phyloP scores from a whole-genome alignment of 2,329 filamentous ascomycete species.

The Cercospora sp. region DNA sequence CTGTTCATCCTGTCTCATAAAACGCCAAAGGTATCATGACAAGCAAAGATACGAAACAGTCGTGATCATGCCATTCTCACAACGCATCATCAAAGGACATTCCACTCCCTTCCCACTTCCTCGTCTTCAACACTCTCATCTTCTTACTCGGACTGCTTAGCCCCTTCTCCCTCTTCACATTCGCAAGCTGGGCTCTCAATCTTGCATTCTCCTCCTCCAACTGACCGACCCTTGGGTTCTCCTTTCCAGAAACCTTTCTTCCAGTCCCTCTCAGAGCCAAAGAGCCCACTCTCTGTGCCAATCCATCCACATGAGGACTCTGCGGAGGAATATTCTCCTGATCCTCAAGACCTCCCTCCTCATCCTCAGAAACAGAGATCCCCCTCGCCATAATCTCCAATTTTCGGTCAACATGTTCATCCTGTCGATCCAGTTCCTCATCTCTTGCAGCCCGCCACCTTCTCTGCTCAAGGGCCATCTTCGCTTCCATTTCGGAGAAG shows the following conservation, averaged over 20 bases:
- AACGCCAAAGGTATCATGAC: background rate
- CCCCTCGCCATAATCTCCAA: constrained; percentile 68
- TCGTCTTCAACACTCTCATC: constrained; percentile 52
- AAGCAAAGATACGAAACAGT: background rate
- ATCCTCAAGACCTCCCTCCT: constrained; percentile 19
- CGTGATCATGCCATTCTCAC: background rate
- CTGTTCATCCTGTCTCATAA: background rate
- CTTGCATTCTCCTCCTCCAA: constrained; percentile 50
- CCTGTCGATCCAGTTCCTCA: constrained; percentile 72
- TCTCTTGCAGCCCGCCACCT: constrained; percentile 80
- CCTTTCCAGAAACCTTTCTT: constrained; percentile 23
- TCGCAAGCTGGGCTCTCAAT: constrained; percentile 42
- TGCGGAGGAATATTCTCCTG: constrained; percentile 11
- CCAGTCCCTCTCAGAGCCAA: constrained; percentile 19
- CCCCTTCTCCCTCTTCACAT: constrained; percentile 43
- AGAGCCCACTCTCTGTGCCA: constrained; percentile 13
- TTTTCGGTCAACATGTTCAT: constrained; percentile 86
- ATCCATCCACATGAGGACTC: constrained; percentile 1
- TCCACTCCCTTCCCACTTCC: constrained; percentile 47
- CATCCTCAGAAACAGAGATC: constrained; percentile 49
- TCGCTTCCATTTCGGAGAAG: constrained; percentile 78
- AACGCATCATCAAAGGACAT: constrained; percentile 34
- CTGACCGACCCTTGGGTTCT: constrained; percentile 33
- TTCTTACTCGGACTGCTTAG: constrained; percentile 50
- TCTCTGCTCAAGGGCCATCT: constrained; percentile 70